Percentiles rank a stretch among this genome's conserved stretches.
These are phyloP conservation scores for Fraxinus ornus DNA, from an alignment of 305 asterid genomes.

Conservation along the genomic window DNA sequence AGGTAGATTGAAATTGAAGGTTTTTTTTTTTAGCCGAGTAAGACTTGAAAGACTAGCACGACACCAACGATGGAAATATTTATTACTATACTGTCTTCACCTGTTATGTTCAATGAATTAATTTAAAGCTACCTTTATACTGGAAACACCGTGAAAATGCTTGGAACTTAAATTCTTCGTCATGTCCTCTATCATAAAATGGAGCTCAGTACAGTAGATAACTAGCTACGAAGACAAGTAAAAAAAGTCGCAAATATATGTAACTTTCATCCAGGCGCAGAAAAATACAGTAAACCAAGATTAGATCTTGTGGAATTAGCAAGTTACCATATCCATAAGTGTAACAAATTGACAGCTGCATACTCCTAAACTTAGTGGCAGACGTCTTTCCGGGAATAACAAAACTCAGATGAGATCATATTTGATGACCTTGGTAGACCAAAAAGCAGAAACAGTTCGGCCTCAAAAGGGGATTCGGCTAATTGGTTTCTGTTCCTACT, in stretches of 20 bases:
- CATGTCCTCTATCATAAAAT: not conserved
- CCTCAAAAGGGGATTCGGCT: not conserved
- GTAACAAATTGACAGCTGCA: not conserved
- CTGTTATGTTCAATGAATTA: too few relatives aligned
- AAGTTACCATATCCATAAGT: not conserved
- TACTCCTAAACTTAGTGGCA: not conserved
- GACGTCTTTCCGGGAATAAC: not conserved
- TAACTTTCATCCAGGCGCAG: not conserved
- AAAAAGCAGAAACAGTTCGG: not conserved
- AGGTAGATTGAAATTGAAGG: too few relatives aligned
- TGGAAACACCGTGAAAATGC: not conserved
- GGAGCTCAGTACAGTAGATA: not conserved
- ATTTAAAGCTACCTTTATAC: not conserved
- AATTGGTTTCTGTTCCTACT: not conserved
- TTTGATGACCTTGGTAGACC: not conserved
- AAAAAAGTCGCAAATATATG: not conserved
- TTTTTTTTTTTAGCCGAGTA: too few relatives aligned
- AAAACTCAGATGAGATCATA: not conserved
- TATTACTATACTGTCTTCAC: too few relatives aligned
- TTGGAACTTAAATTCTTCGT: not conserved
- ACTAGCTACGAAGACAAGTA: not conserved
- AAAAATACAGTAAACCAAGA: not conserved
- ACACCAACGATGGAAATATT: too few relatives aligned
- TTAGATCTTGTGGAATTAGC: not conserved
- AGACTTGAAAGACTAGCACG: not conserved